Percentiles rank a stretch among this genome's conserved stretches.
Conservation (phyloP, 1,284 basidiomycete genomes). For the Vanrija sp. region DNA sequence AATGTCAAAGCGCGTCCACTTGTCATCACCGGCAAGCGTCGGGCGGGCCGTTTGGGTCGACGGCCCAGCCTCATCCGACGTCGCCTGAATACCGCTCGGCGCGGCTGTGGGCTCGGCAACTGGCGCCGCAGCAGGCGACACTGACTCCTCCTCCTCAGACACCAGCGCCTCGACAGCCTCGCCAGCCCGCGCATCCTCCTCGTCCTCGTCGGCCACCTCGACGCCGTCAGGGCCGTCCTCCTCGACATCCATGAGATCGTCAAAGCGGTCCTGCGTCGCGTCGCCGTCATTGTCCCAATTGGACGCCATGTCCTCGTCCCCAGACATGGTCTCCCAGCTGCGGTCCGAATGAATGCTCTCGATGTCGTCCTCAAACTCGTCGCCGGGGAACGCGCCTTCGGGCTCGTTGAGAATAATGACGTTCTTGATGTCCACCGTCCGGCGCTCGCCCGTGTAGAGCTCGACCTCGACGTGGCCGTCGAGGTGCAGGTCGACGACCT, state of each 20-base stretch:
- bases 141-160: too few relatives aligned
- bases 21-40: slow-evolving; percentile 17
- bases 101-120: background rate
- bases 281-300: slow-evolving; percentile 1
- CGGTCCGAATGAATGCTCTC: slow-evolving; percentile 19
- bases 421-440: slow-evolving; percentile 21
- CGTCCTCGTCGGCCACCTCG: slow-evolving; percentile 12
- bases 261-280: background rate
- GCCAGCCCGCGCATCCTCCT: slow-evolving; percentile 18
- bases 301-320: slow-evolving; percentile 3
- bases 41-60: slow-evolving; percentile 1
- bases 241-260: slow-evolving; percentile 2
- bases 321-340: slow-evolving; percentile 30
- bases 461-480: slow-evolving; percentile 46
- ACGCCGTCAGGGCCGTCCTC: slow-evolving; percentile 1
- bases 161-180: slow-evolving; percentile 1
- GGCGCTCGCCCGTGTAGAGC: slow-evolving; percentile 33
- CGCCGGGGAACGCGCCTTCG: slow-evolving; percentile 24
- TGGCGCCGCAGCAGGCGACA: slow-evolving; percentile 6
- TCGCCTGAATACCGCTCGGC: too few relatives aligned
- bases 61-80: background rate
- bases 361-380: slow-evolving; percentile 28
- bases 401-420: slow-evolving; percentile 29
- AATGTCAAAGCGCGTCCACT: slow-evolving; percentile 73
- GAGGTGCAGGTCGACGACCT: slow-evolving; percentile 46